A percentile compares a stretch with the other conserved stretches of the same genome.
Conservation (phyloP, 1,139 yeast genomes). For the Yamadazyma membranifaciens region DNA sequence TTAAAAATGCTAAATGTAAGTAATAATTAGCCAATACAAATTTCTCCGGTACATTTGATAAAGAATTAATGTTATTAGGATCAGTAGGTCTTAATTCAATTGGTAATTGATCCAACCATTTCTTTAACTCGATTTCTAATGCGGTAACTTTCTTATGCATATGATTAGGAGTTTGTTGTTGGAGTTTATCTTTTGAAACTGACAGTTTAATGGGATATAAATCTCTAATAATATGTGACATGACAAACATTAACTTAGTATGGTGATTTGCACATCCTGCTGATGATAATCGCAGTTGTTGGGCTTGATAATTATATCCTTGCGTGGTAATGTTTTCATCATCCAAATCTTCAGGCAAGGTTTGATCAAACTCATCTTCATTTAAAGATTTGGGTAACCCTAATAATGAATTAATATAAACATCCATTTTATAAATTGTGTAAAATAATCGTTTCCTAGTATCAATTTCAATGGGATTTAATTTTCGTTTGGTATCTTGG, state of each 20-base stretch:
- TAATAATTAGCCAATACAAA: slow-evolving; percentile 74
- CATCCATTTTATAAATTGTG: slow-evolving; percentile 89
- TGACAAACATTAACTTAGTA: slow-evolving; percentile 59
- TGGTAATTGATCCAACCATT: slow-evolving; percentile 77
- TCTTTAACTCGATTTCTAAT: slow-evolving; percentile 68
- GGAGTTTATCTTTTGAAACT: slow-evolving; percentile 1
- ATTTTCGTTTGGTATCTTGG: slow-evolving; percentile 46
- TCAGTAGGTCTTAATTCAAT: slow-evolving; percentile 71
- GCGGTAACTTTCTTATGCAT: slow-evolving; percentile 67
- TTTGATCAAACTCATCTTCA: slow-evolving; percentile 88
- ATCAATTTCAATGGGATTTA: slow-evolving; percentile 82
- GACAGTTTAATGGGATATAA: slow-evolving; percentile 41
- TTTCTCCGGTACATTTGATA: slow-evolving; percentile 47
- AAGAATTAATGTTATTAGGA: slow-evolving; percentile 28
- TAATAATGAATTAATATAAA: slow-evolving; percentile 83
- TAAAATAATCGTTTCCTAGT: slow-evolving; percentile 83
- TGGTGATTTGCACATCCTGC: slow-evolving; percentile 86
- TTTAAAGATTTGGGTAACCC: slow-evolving; percentile 79
- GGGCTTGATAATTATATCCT: slow-evolving; percentile 40
- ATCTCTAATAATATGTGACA: slow-evolving; percentile 43
- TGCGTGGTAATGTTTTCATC: slow-evolving; percentile 81
- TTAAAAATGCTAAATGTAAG: slow-evolving; percentile 74
- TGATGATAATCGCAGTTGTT: slow-evolving; percentile 56
- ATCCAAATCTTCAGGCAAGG: slow-evolving; percentile 78
- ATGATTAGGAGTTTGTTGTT: slow-evolving; percentile 28